phyloP scores from a whole-genome alignment of 768 basidiomycete genomes.

The Rhodotorula babjevae region DNA sequence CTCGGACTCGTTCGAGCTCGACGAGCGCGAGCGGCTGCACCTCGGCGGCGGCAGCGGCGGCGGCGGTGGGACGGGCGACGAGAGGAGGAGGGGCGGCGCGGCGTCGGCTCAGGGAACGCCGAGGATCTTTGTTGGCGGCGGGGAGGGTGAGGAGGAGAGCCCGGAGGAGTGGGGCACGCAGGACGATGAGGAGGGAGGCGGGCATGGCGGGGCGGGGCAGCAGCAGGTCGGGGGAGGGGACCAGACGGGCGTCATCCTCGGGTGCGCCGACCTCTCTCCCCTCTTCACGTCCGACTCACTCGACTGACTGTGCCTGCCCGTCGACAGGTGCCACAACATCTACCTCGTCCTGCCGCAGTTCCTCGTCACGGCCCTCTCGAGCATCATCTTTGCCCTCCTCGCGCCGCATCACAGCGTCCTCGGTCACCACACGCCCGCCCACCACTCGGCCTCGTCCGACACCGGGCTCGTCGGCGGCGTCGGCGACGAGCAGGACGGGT shows the following conservation, averaged over 20 bases:
- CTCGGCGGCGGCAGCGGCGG: background rate
- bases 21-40: background rate
- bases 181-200: constrained; percentile 35
- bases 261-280: constrained; percentile 44
- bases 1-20: constrained; percentile 33
- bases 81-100: background rate
- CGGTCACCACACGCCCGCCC: background rate
- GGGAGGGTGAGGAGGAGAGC: constrained; percentile 35
- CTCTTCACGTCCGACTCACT: too few relatives aligned
- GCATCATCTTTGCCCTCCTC: constrained; percentile 78
- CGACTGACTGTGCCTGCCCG: too few relatives aligned
- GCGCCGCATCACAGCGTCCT: constrained; percentile 54
- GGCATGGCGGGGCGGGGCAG: constrained; percentile 42
- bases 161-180: constrained; percentile 40
- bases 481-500: too few relatives aligned
- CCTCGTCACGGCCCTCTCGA: constrained; percentile 77
- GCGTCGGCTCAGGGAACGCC: background rate
- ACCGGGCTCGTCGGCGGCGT: too few relatives aligned
- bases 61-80: background rate
- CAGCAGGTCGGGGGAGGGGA: constrained; percentile 45
- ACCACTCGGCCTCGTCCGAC: background rate
- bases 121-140: constrained; percentile 3
- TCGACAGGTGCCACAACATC: constrained; percentile 74
- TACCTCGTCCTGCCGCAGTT: constrained; percentile 93
- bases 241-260: constrained; percentile 68